Percentiles rank a stretch among this genome's conserved stretches.
Evolutionary conservation across 2,329 filamentous ascomycete species (phyloP).

Genomic region (Neopestalotiopsis sp.): DNA sequence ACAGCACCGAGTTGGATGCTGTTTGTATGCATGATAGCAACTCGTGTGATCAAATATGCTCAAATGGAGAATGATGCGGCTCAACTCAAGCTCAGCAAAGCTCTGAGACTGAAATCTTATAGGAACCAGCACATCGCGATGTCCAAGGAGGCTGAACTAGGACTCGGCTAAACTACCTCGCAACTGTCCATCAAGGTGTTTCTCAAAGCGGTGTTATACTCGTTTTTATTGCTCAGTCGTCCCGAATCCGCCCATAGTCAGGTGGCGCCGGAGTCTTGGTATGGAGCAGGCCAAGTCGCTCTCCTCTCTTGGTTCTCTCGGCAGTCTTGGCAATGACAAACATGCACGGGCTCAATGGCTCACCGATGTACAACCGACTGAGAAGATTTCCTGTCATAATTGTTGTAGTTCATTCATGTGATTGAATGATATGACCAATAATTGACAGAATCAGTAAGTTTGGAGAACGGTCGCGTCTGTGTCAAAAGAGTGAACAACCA

Average conservation of each 20-base stretch:
- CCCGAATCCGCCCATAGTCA: background rate
- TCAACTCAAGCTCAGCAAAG: background rate
- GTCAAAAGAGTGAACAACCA: too few relatives aligned
- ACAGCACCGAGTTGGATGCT: background rate
- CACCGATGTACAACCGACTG: background rate
- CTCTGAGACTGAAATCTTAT: background rate
- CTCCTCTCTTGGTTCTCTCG: background rate
- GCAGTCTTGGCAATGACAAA: background rate
- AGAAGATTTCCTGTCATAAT: too few relatives aligned
- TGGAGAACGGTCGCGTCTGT: too few relatives aligned
- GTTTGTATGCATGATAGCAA: background rate
- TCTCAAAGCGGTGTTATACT: background rate
- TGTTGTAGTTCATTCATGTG: too few relatives aligned
- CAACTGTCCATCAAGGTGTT: slow-evolving; percentile 9
- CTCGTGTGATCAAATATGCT: background rate
- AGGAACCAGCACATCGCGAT: background rate
- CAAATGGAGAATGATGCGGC: background rate
- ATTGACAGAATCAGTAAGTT: background rate
- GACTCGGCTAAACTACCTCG: background rate
- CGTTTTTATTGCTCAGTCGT: background rate
- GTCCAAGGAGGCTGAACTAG: background rate
- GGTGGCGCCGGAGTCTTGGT: background rate
- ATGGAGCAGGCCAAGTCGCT: background rate
- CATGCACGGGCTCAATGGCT: background rate
- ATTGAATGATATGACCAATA: background rate